Evolutionary conservation across 768 basidiomycete genomes (phyloP), one percentile per base, ranked within the genome.

Genomic region (Naematelia encephala): DNA sequence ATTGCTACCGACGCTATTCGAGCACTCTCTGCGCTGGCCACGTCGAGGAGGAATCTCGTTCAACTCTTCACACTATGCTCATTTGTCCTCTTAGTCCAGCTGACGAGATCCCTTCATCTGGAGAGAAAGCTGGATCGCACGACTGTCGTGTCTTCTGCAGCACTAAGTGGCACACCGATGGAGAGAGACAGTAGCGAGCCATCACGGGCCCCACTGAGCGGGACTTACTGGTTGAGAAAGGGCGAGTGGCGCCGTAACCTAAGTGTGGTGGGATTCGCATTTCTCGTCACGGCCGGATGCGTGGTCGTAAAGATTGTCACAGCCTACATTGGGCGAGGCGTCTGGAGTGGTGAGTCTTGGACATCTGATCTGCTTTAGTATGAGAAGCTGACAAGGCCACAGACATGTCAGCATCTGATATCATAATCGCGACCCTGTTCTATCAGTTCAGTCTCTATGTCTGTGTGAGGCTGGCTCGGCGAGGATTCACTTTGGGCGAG

Each of bases 401-500:
- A 94, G 92, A 90, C 77, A 80, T 93, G 70, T 87, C 83, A 60
- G 81, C 83, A 61, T 84, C 89, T 56, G 93, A 97, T 68, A 81
- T 89, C 56, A 78, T 83, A 13, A 79, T 87, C 22, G 83, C 84
- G 30, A 85, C 90, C 1, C 71, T 88, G 44, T 91, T 93, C 78
- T 96, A 88, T 75, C 96, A 97, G 74, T 87, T 92, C 71, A 85
- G 90, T 51, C 80, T 98, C 47, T 99, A 98, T 76, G 81, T 88
- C 48, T 88, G 89, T 43, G 82, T 96, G 43, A 84, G 96, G 22
- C 82, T 99, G 45, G 93, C 92, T 3, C 88, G 96, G 68, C 84
- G 88, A n/a, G 90, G 89, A 11, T 93, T 98, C 78, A 98, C 93
- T 0, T 82, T 99, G 1, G 96, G 96, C 28, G 96, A 99, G 75